Percentiles rank a stretch among this genome's conserved stretches.
Evolutionary conservation across 345 rosid species (phyloP).

Genomic region (Salix caprea): DNA sequence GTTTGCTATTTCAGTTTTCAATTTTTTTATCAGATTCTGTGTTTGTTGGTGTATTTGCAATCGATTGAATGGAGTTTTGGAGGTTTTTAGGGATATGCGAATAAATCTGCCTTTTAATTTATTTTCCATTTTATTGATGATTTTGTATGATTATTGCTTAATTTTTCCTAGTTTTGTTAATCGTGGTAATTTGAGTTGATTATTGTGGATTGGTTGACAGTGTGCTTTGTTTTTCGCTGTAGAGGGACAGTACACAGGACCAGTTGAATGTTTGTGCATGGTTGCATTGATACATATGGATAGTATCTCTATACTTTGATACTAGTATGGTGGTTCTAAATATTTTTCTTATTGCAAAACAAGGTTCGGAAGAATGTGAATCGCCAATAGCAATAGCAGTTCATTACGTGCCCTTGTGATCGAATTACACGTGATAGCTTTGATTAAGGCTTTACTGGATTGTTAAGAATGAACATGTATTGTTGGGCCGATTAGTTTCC

Average conservation of each 20-base stretch:
- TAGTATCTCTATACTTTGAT: background rate
- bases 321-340: background rate
- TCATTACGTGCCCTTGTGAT: background rate
- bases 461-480: background rate
- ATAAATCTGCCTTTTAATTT: background rate
- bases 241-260: background rate
- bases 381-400: background rate
- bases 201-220: background rate
- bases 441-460: background rate
- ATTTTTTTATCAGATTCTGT: background rate
- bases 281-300: background rate
- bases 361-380: background rate
- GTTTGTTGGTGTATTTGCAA: background rate
- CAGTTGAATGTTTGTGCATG: background rate
- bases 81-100: background rate
- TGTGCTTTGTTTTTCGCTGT: background rate
- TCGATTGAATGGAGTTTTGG: background rate
- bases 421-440: background rate
- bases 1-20: background rate
- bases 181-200: background rate
- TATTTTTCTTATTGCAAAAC: slow-evolving; percentile 1
- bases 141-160: background rate
- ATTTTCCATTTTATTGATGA: background rate
- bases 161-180: background rate
- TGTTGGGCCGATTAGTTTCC: background rate